A percentile compares a stretch with the other conserved stretches of the same genome.
Conservation (phyloP, 805 yeast species). For the Candida ponderosae region DNA sequence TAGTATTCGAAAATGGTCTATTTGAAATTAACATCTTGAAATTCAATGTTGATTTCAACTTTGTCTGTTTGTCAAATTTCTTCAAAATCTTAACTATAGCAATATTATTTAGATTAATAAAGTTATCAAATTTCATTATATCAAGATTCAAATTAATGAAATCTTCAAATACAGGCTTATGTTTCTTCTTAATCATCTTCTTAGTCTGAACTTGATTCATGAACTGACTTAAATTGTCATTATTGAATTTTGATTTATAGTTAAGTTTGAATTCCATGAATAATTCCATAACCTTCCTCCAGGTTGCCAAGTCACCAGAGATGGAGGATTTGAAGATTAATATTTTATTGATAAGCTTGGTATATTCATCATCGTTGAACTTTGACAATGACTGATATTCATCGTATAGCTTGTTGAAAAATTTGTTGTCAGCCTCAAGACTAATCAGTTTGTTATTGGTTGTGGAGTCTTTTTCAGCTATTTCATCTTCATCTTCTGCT, state of each 20-base stretch:
- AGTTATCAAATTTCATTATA: slow-evolving; percentile 48
- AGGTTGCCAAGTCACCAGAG: slow-evolving; percentile 44
- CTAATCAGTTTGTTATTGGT: too few relatives aligned
- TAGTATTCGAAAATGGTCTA: slow-evolving; percentile 27
- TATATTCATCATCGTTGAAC: slow-evolving; percentile 46
- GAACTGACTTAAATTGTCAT: slow-evolving; percentile 37
- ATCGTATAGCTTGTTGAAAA: slow-evolving; percentile 12
- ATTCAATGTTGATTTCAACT: slow-evolving; percentile 36
- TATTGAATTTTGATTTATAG: slow-evolving; percentile 39
- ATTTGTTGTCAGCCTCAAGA: slow-evolving; percentile 9
- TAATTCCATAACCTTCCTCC: slow-evolving; percentile 62
- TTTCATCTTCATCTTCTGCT: slow-evolving; percentile 6
- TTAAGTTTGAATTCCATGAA: slow-evolving; percentile 64
- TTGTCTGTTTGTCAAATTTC: slow-evolving; percentile 69
- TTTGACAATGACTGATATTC: slow-evolving; percentile 18
- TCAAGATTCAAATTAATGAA: slow-evolving; percentile 48
- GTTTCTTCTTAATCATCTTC: slow-evolving; percentile 28
- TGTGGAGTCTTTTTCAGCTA: slow-evolving; percentile 1
- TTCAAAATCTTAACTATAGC: slow-evolving; percentile 66
- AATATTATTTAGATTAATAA: slow-evolving; percentile 51
- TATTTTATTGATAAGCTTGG: slow-evolving; percentile 23
- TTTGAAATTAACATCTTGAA: slow-evolving; percentile 37
- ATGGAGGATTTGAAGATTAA: too few relatives aligned
- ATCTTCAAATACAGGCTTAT: slow-evolving; percentile 38
- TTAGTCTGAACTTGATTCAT: slow-evolving; percentile 30